Percentiles rank a stretch among this genome's conserved stretches.
phyloP scores from a whole-genome alignment of 176 grass and related monocot genomes.

The Avena eriantha region DNA sequence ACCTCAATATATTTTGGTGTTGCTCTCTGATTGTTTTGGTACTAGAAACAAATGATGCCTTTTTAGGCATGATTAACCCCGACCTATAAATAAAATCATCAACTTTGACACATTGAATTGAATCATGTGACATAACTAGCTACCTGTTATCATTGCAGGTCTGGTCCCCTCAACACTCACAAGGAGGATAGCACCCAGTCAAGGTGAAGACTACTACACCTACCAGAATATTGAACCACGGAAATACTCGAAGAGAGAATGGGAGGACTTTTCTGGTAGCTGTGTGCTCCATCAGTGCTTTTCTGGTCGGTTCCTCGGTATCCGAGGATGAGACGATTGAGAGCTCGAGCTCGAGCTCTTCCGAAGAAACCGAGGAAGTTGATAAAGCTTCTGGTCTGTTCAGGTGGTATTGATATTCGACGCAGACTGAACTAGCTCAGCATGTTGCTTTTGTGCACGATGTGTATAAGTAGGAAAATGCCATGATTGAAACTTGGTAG shows the following conservation, averaged over 20 bases:
- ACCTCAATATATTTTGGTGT: neutral
- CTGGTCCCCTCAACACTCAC: slow-evolving; percentile 35
- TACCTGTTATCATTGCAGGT: slow-evolving; percentile 52
- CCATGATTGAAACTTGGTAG: slow-evolving; percentile 30
- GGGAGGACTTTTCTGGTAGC: slow-evolving; percentile 66
- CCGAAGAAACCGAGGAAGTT: slow-evolving; percentile 64
- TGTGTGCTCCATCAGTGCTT: too few species aligned
- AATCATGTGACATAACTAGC: neutral
- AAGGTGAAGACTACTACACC: slow-evolving; percentile 70
- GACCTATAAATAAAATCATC: neutral
- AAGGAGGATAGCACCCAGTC: slow-evolving; percentile 35
- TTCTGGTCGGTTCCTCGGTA: neutral
- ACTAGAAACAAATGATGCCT: neutral
- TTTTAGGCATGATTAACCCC: neutral
- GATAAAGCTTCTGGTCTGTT: slow-evolving; percentile 54
- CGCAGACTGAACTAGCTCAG: neutral
- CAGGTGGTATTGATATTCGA: slow-evolving; percentile 48
- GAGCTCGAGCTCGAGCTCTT: slow-evolving; percentile 77
- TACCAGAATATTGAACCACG: slow-evolving; percentile 67
- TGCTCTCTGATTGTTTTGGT: neutral
- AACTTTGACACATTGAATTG: neutral
- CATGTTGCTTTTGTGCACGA: slow-evolving; percentile 26
- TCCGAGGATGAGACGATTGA: slow-evolving; percentile 57
- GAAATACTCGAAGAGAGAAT: slow-evolving; percentile 80
- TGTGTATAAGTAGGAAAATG: slow-evolving; percentile 33